Evolutionary conservation across 768 basidiomycete species (phyloP).

Genomic region (Termitomyces bulborhizus): DNA sequence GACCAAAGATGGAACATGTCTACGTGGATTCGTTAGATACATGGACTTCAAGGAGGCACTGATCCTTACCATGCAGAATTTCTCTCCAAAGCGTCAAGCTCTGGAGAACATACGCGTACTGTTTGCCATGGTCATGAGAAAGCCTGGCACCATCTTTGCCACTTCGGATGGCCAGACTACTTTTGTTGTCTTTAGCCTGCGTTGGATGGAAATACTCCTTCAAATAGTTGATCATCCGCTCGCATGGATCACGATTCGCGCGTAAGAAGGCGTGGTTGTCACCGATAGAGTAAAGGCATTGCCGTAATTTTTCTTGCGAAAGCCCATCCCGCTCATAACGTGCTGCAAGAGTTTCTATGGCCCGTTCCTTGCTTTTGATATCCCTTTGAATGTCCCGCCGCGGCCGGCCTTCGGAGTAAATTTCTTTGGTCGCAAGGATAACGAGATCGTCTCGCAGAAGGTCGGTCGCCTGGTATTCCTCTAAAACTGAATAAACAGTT

Average conservation of each 20-base stretch:
- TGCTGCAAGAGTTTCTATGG: constrained; percentile 67
- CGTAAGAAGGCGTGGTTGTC: constrained; percentile 88
- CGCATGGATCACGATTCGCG: constrained; percentile 83
- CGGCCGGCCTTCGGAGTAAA: constrained; percentile 64
- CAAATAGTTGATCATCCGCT: constrained; percentile 72
- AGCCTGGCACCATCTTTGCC: constrained; percentile 76
- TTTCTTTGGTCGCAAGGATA: constrained; percentile 75
- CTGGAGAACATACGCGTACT: constrained; percentile 82
- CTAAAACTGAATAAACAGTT: constrained; percentile 65
- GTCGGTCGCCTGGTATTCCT: constrained; percentile 55
- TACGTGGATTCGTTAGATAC: constrained; percentile 20
- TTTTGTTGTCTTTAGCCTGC: constrained; percentile 54
- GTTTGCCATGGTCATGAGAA: constrained; percentile 79
- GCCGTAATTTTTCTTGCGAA: constrained; percentile 59
- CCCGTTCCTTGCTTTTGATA: constrained; percentile 79
- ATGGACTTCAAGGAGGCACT: neutral
- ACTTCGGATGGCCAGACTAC: constrained; percentile 73
- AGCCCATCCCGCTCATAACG: constrained; percentile 57
- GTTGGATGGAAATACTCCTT: constrained; percentile 76
- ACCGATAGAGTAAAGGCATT: constrained; percentile 83
- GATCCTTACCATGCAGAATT: constrained; percentile 64
- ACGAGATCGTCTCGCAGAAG: constrained; percentile 75
- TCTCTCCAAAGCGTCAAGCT: constrained; percentile 85
- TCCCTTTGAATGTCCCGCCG: constrained; percentile 80
- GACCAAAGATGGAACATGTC: constrained; percentile 90